Evolutionary conservation across 352 stramenopile species (phyloP).

Genomic region (Phytophthora litchii): DNA sequence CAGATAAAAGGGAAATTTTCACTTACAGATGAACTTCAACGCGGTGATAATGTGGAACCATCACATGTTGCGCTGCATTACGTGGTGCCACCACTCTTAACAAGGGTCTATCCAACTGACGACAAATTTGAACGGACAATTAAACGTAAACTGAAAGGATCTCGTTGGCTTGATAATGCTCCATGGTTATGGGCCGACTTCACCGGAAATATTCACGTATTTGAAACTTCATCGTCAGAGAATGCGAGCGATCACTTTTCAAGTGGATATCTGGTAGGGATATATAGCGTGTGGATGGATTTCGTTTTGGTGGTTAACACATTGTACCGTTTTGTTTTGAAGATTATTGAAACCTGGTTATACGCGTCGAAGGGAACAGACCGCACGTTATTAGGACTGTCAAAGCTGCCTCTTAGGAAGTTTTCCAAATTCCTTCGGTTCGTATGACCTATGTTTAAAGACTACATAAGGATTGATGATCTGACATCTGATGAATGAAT

Average conservation of each 20-base stretch:
- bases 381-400: conserved; percentile 38
- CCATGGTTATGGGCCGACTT: conserved; percentile 19
- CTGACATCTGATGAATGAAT: conserved; percentile 1
- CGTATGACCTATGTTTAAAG: background rate
- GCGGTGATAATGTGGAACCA: background rate
- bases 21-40: too few relatives aligned
- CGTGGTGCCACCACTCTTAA: conserved; percentile 29
- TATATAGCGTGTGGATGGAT: background rate
- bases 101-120: background rate
- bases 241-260: conserved; percentile 30
- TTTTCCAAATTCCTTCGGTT: conserved; percentile 40
- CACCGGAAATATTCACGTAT: conserved; percentile 33
- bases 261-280: conserved; percentile 40
- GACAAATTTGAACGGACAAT: conserved; percentile 35
- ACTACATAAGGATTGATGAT: background rate
- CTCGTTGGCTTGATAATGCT: conserved; percentile 2
- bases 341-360: conserved; percentile 56
- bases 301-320: background rate
- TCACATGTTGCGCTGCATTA: conserved; percentile 34
- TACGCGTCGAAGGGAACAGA: conserved; percentile 15
- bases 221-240: conserved; percentile 28
- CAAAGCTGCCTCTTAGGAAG: conserved; percentile 35
- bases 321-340: background rate
- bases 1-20: too few relatives aligned
- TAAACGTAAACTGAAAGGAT: conserved; percentile 29